Evolutionary conservation across 2,329 filamentous ascomycete genomes (phyloP), one percentile per base, ranked within the genome.

Genomic region (Alternaria triticimaculans): DNA sequence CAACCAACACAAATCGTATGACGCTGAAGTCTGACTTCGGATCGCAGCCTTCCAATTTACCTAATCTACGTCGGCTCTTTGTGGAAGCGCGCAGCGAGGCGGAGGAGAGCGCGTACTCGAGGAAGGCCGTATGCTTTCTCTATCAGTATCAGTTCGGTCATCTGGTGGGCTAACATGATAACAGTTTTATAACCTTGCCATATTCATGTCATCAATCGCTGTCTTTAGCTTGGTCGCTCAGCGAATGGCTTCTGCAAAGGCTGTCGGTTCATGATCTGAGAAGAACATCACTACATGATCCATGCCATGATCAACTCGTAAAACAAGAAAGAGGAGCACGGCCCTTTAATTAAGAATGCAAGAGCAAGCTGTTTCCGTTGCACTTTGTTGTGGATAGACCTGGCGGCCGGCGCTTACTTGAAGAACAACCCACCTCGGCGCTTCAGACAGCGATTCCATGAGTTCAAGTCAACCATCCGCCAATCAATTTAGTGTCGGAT

Each of bases 191-290:
- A 98, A 99, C 76, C 89, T 97, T 0, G 94, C 97, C 1, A 85
- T 98, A 3, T 99, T 98, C 83, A 95, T 99, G 86, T 96, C 94
- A 23, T 97, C 96, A 0, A 92, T 99, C 23, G 94, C 95, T 8
- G 89, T 97, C 64, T 97, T 98, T 83, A 97, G 95, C 78, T 84
- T 99, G 64, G 90, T 96, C 65, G 96, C 95, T 26, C 96, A 99
- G 77, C 91, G 91, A 70, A 92, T 97, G 87, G 86, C 85, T 37
- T 64, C 69, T 11, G 62, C 65, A 54, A 77, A 76, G 49, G 51
- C 51, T 11, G 54, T 66, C 28, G 56, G 60, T 10, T 63, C 51
- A 30, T 58, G n/a, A 67, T 1, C 21, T 25, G 20, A 37, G 30
- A 33, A 15, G 8, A 23, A 21, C 5, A 37, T 23, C 49, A 37